Evolutionary conservation across 2,329 filamentous ascomycete genomes (phyloP), one percentile per base, ranked within the genome.

Genomic region (Aspergillus puulaauensis): DNA sequence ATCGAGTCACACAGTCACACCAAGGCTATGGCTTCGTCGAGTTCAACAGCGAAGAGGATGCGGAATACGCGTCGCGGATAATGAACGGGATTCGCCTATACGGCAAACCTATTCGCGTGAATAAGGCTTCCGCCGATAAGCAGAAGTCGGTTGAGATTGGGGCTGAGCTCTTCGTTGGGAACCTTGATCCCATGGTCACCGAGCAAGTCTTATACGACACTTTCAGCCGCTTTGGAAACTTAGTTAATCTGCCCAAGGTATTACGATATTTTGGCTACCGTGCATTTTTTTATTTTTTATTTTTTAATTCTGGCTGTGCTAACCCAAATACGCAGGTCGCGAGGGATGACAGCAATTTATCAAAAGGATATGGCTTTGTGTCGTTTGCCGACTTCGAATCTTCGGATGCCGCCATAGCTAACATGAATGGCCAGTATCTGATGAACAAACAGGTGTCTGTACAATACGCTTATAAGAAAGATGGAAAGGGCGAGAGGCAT

Each of bases 21-120:
- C 95, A 98, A 78, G 95, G 95, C 67, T 99, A 97, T 81, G 95
- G 95, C 68, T 99, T 99, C 77, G 95, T 99, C 76, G 95, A 99
- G 77, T 99, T 97, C 76, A 93, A 92, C 71, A 93, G 90, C 66
- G 92, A 96, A 73, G 88, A 92, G 70, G 95, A 97, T 75, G 95
- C 95, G 68, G 95, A 98, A 74, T 99, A 99, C 79, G 93, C 95
- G 21, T 90, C 92, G 67, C 89, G 93, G 72, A 91, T 97, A 66
- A 96, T 98, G 90, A 98, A 98, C 78, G 91, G 93, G 72, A 89
- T 98, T 65, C 89, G 93, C 60, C 81, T 99, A 23, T 96, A 90
- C 75, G 93, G 93, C 64, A 98, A 97, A 75, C 92, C 93, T 17
- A 90, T 99, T 68, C 89, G 95, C 68, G 93, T 99, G 62, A 99